Evolutionary conservation across 306 rosid genomes (phyloP), one percentile per base, ranked within the genome.

Genomic region (Malus orientalis): DNA sequence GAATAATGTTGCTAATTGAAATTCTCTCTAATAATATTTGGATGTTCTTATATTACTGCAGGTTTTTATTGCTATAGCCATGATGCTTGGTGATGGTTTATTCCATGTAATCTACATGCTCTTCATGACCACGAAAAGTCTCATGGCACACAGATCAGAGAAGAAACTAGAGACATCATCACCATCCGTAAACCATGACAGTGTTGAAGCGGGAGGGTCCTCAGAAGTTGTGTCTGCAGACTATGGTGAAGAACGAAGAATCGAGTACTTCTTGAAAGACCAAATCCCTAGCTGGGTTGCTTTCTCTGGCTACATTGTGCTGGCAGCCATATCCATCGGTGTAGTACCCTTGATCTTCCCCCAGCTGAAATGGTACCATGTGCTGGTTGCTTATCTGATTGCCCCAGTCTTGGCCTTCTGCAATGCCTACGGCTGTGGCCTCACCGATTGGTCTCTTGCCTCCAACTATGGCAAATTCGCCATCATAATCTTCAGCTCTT

Each of bases 81-180:
- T 88, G 91, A 92, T 92, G 84, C 90, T 89, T 47, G 96, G 96
- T 1, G 97, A 92, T 25, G 96, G 93, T 70, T 82, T 92, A 72
- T 92, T 80, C 85, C 90, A 92, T 33, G 86, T 89, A n/a, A 67
- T 74, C 82, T 82, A 49, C 78, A 82, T 92, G 91, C 81, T 89
- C 32, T 1, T 69, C 69, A 63, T 74, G 66, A 91, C 88, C 55
- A 45, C 20, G 27, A 42, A n/a, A 60, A 85, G 87, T 58, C 84
- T 89, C 16, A 14, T 9, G 3, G 6, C 27, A 30, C 86, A 83
- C 15, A 58, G 71, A 7, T 13, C 68, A 13, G 40, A 72, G 23
- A 71, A 51, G 19, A 74, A 71, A 42, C 22, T 62, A 27, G 74
- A 44, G 6, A 8, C 57, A 62, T 25, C 65, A 3, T 16, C 72